These are phyloP conservation scores for Perilla frutescens DNA, from an alignment of 257 asterid species.

Conservation along the genomic window DNA sequence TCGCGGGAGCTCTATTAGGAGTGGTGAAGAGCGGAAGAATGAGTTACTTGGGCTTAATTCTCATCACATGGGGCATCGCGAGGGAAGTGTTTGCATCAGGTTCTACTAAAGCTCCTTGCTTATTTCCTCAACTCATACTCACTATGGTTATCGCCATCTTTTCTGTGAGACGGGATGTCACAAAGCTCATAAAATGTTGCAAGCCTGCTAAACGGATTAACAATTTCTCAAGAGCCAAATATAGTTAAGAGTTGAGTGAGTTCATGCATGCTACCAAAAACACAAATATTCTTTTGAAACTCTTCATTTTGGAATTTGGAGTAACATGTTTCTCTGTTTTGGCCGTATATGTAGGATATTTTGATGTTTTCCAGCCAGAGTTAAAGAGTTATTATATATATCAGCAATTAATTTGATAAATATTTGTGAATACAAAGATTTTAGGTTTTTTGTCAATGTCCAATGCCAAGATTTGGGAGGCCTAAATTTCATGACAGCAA, in stretches of 20 bases:
- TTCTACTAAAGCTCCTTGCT: slow-evolving; percentile 28
- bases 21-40: slow-evolving; percentile 51
- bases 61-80: slow-evolving; percentile 58
- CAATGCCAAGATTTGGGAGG: slow-evolving; percentile 10
- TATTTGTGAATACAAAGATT: neutral
- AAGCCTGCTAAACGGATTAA: slow-evolving; percentile 26
- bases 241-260: slow-evolving; percentile 22
- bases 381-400: neutral
- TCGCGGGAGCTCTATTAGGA: slow-evolving; percentile 68
- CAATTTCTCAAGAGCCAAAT: slow-evolving; percentile 39
- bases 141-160: slow-evolving; percentile 53
- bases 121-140: slow-evolving; percentile 54
- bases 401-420: neutral
- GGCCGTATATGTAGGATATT: neutral
- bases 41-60: slow-evolving; percentile 54
- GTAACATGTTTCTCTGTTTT: slow-evolving; percentile 9
- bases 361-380: neutral
- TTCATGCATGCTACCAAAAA: neutral
- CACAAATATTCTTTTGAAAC: too few species aligned
- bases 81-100: slow-evolving; percentile 36
- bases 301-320: slow-evolving; percentile 4
- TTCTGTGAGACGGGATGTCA: slow-evolving; percentile 57
- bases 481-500: slow-evolving; percentile 1
- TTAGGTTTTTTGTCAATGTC: slow-evolving; percentile 10
- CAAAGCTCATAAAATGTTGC: slow-evolving; percentile 51